These are phyloP conservation scores for Ganoderma boninense DNA, from an alignment of 1,284 basidiomycete genomes.

Conservation along the genomic window DNA sequence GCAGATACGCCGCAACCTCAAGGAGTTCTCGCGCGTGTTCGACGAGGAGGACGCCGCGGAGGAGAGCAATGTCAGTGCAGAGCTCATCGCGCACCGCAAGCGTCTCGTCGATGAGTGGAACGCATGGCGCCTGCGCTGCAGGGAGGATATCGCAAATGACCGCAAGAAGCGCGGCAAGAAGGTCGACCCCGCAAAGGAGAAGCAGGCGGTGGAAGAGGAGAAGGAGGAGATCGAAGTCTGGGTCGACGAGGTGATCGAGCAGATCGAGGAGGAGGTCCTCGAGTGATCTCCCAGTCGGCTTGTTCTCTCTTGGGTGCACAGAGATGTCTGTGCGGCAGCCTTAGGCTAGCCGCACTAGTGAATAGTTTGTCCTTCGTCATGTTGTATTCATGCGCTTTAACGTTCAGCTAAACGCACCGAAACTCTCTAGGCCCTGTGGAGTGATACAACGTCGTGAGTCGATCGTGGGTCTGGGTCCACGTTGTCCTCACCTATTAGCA, in stretches of 20 bases:
- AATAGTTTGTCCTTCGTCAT: constrained; percentile 27
- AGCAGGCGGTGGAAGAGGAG: constrained; percentile 59
- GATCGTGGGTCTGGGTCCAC: not conserved
- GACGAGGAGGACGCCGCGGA: constrained; percentile 98
- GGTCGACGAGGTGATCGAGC: constrained; percentile 92
- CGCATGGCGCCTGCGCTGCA: constrained; percentile 83
- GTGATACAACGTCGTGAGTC: not conserved
- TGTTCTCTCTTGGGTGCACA: not conserved
- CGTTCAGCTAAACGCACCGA: not conserved
- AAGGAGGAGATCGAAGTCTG: constrained; percentile 91
- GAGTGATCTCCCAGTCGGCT: constrained; percentile 43
- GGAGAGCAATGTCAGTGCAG: constrained; percentile 93
- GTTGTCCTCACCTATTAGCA: too few species aligned
- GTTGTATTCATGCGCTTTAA: constrained; percentile 28
- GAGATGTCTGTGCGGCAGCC: not conserved
- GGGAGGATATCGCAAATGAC: constrained; percentile 66
- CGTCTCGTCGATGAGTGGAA: constrained; percentile 99
- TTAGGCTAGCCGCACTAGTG: constrained; percentile 21
- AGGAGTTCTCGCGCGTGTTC: constrained; percentile 92
- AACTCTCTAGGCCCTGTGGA: not conserved
- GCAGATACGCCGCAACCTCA: constrained; percentile 88
- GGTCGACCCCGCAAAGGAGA: constrained; percentile 42
- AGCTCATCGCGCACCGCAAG: constrained; percentile 91
- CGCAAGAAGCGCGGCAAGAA: constrained; percentile 48
- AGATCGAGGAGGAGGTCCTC: constrained; percentile 83